These are phyloP conservation scores for Annulohypoxylon maeteangense DNA, from an alignment of 495 filamentous ascomycete genomes.

Conservation along the genomic window DNA sequence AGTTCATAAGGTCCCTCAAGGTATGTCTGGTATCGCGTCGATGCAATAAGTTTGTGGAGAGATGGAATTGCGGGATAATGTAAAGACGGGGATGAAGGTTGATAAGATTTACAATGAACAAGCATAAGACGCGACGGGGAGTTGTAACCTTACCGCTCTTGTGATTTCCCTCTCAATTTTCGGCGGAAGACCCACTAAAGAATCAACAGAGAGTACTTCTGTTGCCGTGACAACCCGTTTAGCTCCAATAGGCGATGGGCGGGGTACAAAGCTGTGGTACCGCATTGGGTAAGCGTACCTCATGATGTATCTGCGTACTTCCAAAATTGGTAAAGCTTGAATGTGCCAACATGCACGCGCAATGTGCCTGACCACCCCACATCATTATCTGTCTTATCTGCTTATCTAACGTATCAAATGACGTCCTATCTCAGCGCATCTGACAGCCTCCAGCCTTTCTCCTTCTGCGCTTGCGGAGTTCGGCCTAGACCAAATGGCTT, in stretches of 20 bases:
- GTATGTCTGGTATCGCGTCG: neutral
- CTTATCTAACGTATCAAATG: conserved; percentile 33
- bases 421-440: conserved; percentile 39
- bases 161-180: conserved; percentile 6
- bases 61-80: conserved; percentile 19
- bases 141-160: conserved; percentile 19
- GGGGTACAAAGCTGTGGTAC: conserved; percentile 7
- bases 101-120: conserved; percentile 8
- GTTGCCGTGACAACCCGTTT: conserved; percentile 31
- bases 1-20: neutral
- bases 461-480: conserved; percentile 10
- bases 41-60: conserved; percentile 2
- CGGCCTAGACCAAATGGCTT: conserved; percentile 4
- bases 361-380: conserved; percentile 12
- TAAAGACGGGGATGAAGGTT: conserved; percentile 10
- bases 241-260: conserved; percentile 1
- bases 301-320: neutral
- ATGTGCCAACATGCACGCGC: conserved; percentile 7
- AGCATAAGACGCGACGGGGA: conserved; percentile 24
- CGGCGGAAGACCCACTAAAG: conserved; percentile 24
- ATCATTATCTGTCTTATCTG: conserved; percentile 2
- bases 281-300: conserved; percentile 6
- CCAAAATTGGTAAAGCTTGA: neutral
- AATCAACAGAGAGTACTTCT: conserved; percentile 31
- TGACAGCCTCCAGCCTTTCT: conserved; percentile 21